Evolutionary conservation across 176 grass and related monocot species (phyloP).

Genomic region (Canna indica): DNA sequence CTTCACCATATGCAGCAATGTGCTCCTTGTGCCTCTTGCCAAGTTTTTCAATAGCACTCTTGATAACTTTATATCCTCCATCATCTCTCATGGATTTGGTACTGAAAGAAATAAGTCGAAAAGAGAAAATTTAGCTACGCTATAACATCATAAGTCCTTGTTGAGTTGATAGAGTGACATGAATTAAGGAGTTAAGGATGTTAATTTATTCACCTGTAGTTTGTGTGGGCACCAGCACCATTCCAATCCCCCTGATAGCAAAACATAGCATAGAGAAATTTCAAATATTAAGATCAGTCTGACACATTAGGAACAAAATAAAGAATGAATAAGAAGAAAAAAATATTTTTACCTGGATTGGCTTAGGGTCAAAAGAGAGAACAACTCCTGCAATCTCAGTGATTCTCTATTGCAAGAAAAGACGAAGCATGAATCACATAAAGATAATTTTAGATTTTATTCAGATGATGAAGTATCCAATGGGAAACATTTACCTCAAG

Average conservation of each 20-base stretch:
- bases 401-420: constrained; percentile 50
- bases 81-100: constrained; percentile 96
- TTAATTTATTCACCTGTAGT: constrained; percentile 67
- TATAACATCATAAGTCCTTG: neutral
- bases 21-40: constrained; percentile 70
- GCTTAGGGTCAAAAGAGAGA: constrained; percentile 79
- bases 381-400: constrained; percentile 87
- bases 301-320: neutral
- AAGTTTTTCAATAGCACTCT: constrained; percentile 68
- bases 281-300: too few relatives aligned
- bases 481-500: constrained; percentile 49
- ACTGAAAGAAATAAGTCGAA: constrained; percentile 27
- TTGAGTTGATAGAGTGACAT: neutral
- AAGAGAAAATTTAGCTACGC: neutral
- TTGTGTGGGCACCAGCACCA: constrained; percentile 84
- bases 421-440: neutral
- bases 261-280: neutral
- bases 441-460: too few relatives aligned
- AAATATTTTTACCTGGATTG: constrained; percentile 37
- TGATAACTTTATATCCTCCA: constrained; percentile 72
- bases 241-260: constrained; percentile 79
- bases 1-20: constrained; percentile 87
- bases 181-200: neutral
- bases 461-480: neutral
- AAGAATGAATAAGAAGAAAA: neutral